Conservation (phyloP, 2,329 filamentous ascomycete species). For the Cladosporium velox region DNA sequence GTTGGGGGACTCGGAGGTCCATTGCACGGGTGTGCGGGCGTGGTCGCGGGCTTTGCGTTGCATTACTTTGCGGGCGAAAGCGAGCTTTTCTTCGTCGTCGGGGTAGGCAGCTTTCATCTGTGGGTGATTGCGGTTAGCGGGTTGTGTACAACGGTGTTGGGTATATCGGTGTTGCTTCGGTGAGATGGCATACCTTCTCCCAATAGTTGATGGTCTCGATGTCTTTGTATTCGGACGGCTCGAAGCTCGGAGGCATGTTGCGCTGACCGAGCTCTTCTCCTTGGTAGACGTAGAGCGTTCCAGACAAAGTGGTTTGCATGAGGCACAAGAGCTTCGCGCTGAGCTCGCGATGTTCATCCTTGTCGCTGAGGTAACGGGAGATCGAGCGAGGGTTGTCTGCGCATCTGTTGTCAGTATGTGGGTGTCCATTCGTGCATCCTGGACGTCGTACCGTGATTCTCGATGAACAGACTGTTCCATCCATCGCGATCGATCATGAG, state of each 20-base stretch:
- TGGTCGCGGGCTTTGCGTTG: conserved; percentile 66
- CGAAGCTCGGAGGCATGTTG: conserved; percentile 50
- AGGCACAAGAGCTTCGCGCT: conserved; percentile 51
- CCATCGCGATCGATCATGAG: conserved; percentile 52
- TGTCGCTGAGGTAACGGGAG: conserved; percentile 51
- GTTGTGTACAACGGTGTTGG: background rate
- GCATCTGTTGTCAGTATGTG: background rate
- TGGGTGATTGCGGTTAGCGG: conserved; percentile 16
- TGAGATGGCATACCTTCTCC: conserved; percentile 37
- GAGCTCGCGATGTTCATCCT: conserved; percentile 47
- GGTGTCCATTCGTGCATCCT: background rate
- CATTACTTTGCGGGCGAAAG: conserved; percentile 54
- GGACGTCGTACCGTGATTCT: conserved; percentile 50
- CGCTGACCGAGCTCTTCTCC: conserved; percentile 55
- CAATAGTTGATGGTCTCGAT: conserved; percentile 60
- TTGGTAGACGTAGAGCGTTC: conserved; percentile 55
- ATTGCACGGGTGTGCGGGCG: conserved; percentile 68
- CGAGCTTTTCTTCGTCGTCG: conserved; percentile 41
- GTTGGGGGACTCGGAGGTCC: conserved; percentile 55
- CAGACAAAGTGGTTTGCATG: conserved; percentile 51
- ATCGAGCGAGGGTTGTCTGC: conserved; percentile 50
- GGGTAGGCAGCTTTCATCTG: conserved; percentile 43
- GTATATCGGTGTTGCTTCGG: background rate
- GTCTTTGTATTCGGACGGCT: conserved; percentile 51
- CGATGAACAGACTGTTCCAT: conserved; percentile 56